These are phyloP conservation scores for Pelargonium cotyledonis DNA, from an alignment of 441 rosid genomes.

Conservation along the genomic window DNA sequence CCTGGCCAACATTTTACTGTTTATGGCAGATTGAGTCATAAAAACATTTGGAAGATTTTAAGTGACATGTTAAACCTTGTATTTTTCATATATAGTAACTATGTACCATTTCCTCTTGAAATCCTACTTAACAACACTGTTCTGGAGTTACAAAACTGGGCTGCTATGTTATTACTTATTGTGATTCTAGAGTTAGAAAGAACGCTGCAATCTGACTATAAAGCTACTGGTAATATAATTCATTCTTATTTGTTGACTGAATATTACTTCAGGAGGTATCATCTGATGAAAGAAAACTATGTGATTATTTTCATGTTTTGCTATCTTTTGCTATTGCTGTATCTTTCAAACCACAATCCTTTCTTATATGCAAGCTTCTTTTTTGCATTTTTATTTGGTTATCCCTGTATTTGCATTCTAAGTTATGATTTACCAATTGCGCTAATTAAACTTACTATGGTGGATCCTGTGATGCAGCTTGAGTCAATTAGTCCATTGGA, in stretches of 20 bases:
- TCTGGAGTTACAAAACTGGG: not conserved
- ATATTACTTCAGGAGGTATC: not conserved
- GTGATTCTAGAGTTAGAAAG: not conserved
- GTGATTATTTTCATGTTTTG: conserved; percentile 2
- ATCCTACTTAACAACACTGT: not conserved
- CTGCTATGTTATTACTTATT: not conserved
- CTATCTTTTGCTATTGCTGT: not conserved
- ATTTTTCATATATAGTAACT: not conserved
- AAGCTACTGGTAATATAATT: not conserved
- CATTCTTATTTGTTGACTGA: not conserved
- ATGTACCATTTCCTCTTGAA: not conserved
- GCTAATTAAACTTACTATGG: conserved; percentile 6
- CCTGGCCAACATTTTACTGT: not conserved
- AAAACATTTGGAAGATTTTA: not conserved
- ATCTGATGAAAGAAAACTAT: not conserved
- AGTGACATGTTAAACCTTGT: not conserved
- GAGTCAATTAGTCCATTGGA: conserved; percentile 84
- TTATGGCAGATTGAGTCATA: not conserved
- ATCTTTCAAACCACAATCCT: not conserved
- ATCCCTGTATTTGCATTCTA: not conserved
- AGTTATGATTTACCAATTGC: conserved; percentile 7
- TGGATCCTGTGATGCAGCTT: conserved; percentile 42
- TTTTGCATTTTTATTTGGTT: not conserved
- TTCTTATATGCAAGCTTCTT: not conserved
- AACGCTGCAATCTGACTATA: not conserved